Base-by-base conservation (phyloP, 2,329 filamentous ascomycete genomes). In the Allantophomopsis lycopodina region DNA sequence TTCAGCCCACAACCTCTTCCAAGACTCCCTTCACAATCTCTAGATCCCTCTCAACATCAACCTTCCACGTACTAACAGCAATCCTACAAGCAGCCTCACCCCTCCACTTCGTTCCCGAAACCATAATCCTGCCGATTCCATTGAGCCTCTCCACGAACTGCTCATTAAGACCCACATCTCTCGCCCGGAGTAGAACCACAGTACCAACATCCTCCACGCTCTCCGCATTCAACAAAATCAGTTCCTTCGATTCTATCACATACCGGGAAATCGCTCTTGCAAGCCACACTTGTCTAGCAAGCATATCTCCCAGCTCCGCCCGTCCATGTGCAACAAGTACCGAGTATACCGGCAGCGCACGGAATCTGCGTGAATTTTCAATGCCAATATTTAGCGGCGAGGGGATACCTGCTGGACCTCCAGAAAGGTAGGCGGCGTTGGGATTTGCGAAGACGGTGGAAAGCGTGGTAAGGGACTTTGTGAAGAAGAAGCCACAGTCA, bases 401-500 rank as follows among this genome's bases (percentile, higher is more conserved):
- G n/a, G 79, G 76, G 45, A 91, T 80, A 42, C 55, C 50, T 4
- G 50, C 50, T 3, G 51, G 50, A 13, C 58, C 56, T 15, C 59
- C 57, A 5, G 66, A 60, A 35, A 94, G 73, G 54, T 95, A 95
- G 1, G 79, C 83, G 2, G 89, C 88, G 55, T 88, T 88, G 23
- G 84, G 76, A 59, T 95, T 95, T 43, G 73, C 69, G 59, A 89
- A 94, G 8, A 87, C 78, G 4, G 70, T 60, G 21, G 68, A 64
- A 1, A 80, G 70, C 11, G 74, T 62, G 2, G 60, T 50, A 7
- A 71, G 61, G 45, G 82, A 73, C 14, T 76, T 74, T 38, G 79
- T 85, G 50, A 94, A 73, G 67, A 94, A 93, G 59, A 95, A 81
- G 34, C 88, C 89, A 51, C 81, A 88, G 58, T 95, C 89, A 51